Percentiles rank a stretch among this genome's conserved stretches.
Conservation (phyloP, 306 rosid genomes). For the Boehmeria nivea region DNA sequence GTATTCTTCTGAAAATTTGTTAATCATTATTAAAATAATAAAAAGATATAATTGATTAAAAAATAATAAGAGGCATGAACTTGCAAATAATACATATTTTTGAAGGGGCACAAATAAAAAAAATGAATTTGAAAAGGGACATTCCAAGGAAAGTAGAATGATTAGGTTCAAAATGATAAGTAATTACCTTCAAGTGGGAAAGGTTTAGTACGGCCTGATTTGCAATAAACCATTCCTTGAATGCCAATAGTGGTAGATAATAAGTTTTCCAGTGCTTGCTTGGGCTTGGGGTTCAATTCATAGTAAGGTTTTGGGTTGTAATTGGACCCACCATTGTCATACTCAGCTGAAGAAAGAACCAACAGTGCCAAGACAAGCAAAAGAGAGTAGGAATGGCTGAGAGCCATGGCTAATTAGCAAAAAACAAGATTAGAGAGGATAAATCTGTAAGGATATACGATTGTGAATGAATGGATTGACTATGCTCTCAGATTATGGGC, state of each 20-base stretch:
- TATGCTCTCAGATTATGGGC: neutral
- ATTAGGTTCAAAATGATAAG: neutral
- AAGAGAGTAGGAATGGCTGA: slow-evolving; percentile 8
- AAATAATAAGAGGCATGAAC: too few species aligned
- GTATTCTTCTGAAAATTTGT: too few species aligned
- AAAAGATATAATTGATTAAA: too few species aligned
- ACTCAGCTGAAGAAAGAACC: slow-evolving; percentile 14
- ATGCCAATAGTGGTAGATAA: slow-evolving; percentile 34
- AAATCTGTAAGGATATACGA: too few species aligned
- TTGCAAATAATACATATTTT: too few species aligned
- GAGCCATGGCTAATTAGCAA: slow-evolving; percentile 10
- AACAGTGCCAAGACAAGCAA: slow-evolving; percentile 12
- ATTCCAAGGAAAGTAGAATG: too few species aligned
- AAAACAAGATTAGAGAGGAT: too few species aligned
- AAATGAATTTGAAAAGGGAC: too few species aligned
- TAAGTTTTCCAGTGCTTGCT: slow-evolving; percentile 2
- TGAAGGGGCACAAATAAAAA: too few species aligned
- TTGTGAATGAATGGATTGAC: neutral
- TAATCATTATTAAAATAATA: too few species aligned
- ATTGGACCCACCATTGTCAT: neutral
- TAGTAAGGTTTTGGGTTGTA: slow-evolving; percentile 5
- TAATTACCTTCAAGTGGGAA: slow-evolving; percentile 43
- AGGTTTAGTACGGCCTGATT: slow-evolving; percentile 31
- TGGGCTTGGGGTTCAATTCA: slow-evolving; percentile 12
- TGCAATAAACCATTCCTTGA: slow-evolving; percentile 61